Percentiles rank a stretch among this genome's conserved stretches.
phyloP scores from a whole-genome alignment of 768 basidiomycete species.

The Mycena floridula region DNA sequence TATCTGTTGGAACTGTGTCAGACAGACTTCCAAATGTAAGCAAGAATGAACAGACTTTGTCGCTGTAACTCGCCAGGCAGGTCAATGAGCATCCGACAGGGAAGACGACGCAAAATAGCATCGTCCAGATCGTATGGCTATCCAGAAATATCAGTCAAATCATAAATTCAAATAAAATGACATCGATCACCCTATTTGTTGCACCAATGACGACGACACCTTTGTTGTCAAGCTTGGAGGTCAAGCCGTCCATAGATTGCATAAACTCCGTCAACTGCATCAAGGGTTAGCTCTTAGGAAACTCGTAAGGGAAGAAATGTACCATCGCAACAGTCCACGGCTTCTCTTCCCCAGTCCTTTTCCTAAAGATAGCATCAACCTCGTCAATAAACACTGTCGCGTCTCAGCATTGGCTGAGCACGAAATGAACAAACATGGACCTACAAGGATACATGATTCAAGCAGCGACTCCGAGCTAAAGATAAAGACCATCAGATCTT shows the following conservation, averaged over 20 bases:
- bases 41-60: not conserved
- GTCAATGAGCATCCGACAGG: not conserved
- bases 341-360: not conserved
- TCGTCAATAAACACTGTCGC: slow-evolving; percentile 5
- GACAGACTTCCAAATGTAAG: not conserved
- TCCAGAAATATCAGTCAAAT: not conserved
- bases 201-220: slow-evolving; percentile 3
- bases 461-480: no score
- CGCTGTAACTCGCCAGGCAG: not conserved
- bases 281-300: not conserved
- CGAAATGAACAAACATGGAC: no score
- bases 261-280: not conserved
- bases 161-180: not conserved
- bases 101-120: slow-evolving; percentile 1
- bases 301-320: not conserved
- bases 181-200: not conserved
- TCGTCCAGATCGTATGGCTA: slow-evolving; percentile 2
- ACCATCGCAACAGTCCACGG: not conserved
- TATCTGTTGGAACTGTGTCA: no score
- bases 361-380: slow-evolving; percentile 2
- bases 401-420: no score
- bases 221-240: not conserved
- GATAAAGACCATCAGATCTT: no score
- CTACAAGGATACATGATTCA: no score
- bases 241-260: slow-evolving; percentile 3